Conservation (phyloP, 805 yeast species). For the Yamadazyma olivae region DNA sequence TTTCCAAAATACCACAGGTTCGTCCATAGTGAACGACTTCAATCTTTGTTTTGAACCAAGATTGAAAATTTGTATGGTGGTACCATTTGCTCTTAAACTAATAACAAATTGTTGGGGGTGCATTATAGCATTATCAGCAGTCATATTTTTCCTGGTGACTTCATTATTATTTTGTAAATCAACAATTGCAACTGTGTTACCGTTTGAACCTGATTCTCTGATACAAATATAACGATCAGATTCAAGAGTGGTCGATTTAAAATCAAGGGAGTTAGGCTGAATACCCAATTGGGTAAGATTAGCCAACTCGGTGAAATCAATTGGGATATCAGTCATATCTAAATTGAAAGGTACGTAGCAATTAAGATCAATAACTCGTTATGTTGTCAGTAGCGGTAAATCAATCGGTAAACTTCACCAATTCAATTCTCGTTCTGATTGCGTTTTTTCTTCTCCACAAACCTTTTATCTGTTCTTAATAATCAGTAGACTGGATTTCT, state of each 20-base stretch:
- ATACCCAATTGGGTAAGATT: slow-evolving; percentile 86
- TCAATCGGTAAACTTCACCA: too few species aligned
- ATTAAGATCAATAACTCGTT: too few species aligned
- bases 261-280: slow-evolving; percentile 79
- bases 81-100: slow-evolving; percentile 93
- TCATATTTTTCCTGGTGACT: slow-evolving; percentile 87
- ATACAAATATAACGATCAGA: slow-evolving; percentile 87
- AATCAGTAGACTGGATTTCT: too few species aligned
- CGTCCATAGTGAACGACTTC: slow-evolving; percentile 80
- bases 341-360: too few species aligned
- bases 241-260: slow-evolving; percentile 91
- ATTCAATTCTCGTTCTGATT: too few species aligned
- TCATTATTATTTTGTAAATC: slow-evolving; percentile 77
- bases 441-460: too few species aligned
- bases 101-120: slow-evolving; percentile 88
- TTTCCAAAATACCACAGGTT: slow-evolving; percentile 93
- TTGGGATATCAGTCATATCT: slow-evolving; percentile 87
- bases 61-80: slow-evolving; percentile 92
- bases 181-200: slow-evolving; percentile 92
- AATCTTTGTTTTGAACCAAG: slow-evolving; percentile 83
- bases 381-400: too few species aligned
- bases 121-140: slow-evolving; percentile 97
- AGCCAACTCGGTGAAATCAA: slow-evolving; percentile 93
- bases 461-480: too few species aligned
- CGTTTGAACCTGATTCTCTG: slow-evolving; percentile 57